Evolutionary conservation across 176 grass and related monocot genomes (phyloP).

Genomic region (Eleusine indica): DNA sequence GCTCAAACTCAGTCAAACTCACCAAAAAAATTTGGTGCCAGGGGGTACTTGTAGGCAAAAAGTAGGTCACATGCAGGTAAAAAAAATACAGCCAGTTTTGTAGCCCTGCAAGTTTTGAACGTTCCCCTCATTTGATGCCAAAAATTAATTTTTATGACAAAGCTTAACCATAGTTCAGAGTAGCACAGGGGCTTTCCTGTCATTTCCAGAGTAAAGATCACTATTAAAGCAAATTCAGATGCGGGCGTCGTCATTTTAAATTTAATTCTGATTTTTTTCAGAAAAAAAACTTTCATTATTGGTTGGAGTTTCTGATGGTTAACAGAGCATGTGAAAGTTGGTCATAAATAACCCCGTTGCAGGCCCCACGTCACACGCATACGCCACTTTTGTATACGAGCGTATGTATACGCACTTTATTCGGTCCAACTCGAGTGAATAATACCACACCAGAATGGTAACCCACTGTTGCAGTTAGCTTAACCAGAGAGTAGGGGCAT

Average conservation of each 20-base stretch:
- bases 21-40: conserved; percentile 41
- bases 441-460: conserved; percentile 24
- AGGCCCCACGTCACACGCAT: conserved; percentile 41
- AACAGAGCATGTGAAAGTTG: conserved; percentile 36
- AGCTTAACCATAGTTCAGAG: conserved; percentile 49
- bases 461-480: conserved; percentile 49
- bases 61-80: conserved; percentile 52
- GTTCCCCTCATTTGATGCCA: conserved; percentile 46
- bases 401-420: conserved; percentile 49
- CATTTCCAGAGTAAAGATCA: conserved; percentile 25
- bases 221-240: conserved; percentile 36
- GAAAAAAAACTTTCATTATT: conserved; percentile 17
- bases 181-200: conserved; percentile 10
- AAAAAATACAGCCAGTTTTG: conserved; percentile 53
- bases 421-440: conserved; percentile 34
- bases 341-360: conserved; percentile 32
- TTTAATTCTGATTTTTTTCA: conserved; percentile 2
- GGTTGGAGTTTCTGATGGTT: conserved; percentile 21
- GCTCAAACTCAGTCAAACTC: conserved; percentile 52
- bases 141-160: conserved; percentile 23
- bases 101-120: conserved; percentile 55
- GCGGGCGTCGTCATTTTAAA: conserved; percentile 2
- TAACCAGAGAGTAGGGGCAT: conserved; percentile 40
- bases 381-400: conserved; percentile 19
- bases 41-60: conserved; percentile 62